Evolutionary conservation across 1,284 basidiomycete species (phyloP).

Genomic region (Mycosarcoma mackinlayi): DNA sequence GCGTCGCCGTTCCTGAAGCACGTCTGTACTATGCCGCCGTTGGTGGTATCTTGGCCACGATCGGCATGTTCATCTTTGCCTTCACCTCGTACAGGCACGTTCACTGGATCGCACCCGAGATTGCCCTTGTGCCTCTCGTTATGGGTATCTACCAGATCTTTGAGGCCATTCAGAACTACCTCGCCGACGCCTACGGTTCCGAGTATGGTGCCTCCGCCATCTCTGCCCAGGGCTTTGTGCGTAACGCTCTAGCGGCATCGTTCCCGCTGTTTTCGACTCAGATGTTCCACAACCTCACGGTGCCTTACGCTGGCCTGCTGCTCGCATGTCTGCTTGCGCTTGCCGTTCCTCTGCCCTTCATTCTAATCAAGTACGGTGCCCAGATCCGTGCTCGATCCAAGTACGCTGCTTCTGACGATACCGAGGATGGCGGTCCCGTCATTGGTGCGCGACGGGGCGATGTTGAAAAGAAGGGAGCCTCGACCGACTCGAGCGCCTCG

Average conservation of each 20-base stretch:
- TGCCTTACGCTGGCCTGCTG: conserved; percentile 51
- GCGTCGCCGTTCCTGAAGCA: conserved; percentile 58
- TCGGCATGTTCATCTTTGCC: conserved; percentile 61
- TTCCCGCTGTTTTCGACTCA: conserved; percentile 58
- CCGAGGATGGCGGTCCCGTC: conserved; percentile 39
- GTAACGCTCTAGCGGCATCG: conserved; percentile 53
- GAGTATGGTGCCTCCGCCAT: conserved; percentile 56
- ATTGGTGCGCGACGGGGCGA: conserved; percentile 41
- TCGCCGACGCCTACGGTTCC: conserved; percentile 47
- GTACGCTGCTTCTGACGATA: conserved; percentile 51
- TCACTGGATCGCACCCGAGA: conserved; percentile 57
- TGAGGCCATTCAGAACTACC: conserved; percentile 56
- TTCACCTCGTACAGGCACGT: conserved; percentile 58
- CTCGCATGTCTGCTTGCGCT: conserved; percentile 49
- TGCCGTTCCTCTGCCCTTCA: conserved; percentile 54
- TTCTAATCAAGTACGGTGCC: conserved; percentile 57
- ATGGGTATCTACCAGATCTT: conserved; percentile 61
- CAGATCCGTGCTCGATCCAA: conserved; percentile 51
- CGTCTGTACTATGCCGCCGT: conserved; percentile 58
- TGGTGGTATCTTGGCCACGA: conserved; percentile 46
- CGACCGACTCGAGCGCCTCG: conserved; percentile 21
- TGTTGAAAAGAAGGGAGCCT: conserved; percentile 32
- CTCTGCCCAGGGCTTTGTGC: conserved; percentile 55
- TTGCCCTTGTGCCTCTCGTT: conserved; percentile 54
- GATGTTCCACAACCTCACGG: conserved; percentile 56